Conservation (phyloP, 2,329 filamentous ascomycete species). For the Aspergillus thermomutatus region DNA sequence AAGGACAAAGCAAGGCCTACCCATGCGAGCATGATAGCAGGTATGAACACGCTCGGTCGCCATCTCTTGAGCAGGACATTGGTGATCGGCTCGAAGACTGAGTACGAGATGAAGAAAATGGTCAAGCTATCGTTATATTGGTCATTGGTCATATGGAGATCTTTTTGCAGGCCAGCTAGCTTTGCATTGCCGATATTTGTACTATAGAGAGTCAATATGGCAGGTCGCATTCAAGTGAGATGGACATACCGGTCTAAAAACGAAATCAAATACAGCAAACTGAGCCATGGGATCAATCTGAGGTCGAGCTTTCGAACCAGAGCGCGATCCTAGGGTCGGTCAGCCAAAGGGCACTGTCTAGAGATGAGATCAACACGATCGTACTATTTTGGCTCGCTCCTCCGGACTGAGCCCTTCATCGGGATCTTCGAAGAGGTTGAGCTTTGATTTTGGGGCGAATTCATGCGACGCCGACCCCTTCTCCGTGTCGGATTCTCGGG, state of each 20-base stretch:
- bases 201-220: constrained; percentile 5
- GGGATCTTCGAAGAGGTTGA: constrained; percentile 45
- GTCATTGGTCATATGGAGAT: constrained; percentile 59
- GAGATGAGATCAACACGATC: too few species aligned
- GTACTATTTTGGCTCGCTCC: constrained; percentile 60
- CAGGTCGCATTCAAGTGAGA: not conserved
- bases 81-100: constrained; percentile 69
- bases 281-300: constrained; percentile 46
- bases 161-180: constrained; percentile 54
- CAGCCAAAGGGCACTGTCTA: too few species aligned
- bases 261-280: constrained; percentile 44
- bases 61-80: constrained; percentile 77
- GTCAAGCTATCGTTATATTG: constrained; percentile 74
- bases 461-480: constrained; percentile 7
- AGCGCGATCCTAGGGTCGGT: constrained; percentile 37
- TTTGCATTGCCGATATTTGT: constrained; percentile 77
- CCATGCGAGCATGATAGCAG: constrained; percentile 69
- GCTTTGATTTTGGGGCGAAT: constrained; percentile 5
- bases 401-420: constrained; percentile 64
- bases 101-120: constrained; percentile 85
- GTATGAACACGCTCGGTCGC: constrained; percentile 74
- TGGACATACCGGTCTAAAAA: constrained; percentile 36
- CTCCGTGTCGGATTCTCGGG: constrained; percentile 20
- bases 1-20: constrained; percentile 16
- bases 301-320: constrained; percentile 46